Base-by-base conservation (phyloP, 345 rosid genomes). In the Tarenaya hassleriana region DNA sequence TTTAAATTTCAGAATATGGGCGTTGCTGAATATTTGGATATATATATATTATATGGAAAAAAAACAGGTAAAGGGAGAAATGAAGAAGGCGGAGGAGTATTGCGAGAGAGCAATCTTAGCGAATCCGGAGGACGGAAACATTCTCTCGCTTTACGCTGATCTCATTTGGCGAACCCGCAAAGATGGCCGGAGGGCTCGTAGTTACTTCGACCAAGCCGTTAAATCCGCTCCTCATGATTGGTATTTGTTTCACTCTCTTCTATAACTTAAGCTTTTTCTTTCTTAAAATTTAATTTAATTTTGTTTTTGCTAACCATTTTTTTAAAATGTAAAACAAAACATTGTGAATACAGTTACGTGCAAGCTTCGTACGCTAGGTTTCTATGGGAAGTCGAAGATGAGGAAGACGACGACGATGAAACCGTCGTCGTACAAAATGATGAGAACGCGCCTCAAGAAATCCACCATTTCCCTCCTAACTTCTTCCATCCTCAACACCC, bases 311-410 rank as follows among this genome's bases (percentile, higher is more conserved):
- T n/a, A n/a, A n/a, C n/a, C n/a, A n/a, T n/a, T n/a, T n/a, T n/a
- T n/a, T n/a, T n/a, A n/a, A n/a, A n/a, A n/a, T 32, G 6, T 24
- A 42, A 50, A 16, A 5, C 34, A 18, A 1, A 6, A 19, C n/a
- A n/a, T n/a, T 16, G 20, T 43, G 13, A n/a, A 11, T 62, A 68
- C 76, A 88, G 95, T 54, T 78, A 69, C 60, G 75, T 82, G 49
- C 74, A 69, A 41, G 86, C 83, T 51, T 80, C 97, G 50, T 84
- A 82, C 68, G 95, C 95, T 19, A 75, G 47, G 48, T 82, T 84
- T 62, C 65, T 82, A 6, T 80, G 88, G 92, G 95, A 82, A 60
- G 70, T 56, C 29, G 86, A 80, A 16, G 86, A 83, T 2, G 76
- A 63, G 16, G 77, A 73, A 27, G 69, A 76, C 0, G 75, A 62